Evolutionary conservation across 768 basidiomycete species (phyloP).

Genomic region (Hygrophorus russula): DNA sequence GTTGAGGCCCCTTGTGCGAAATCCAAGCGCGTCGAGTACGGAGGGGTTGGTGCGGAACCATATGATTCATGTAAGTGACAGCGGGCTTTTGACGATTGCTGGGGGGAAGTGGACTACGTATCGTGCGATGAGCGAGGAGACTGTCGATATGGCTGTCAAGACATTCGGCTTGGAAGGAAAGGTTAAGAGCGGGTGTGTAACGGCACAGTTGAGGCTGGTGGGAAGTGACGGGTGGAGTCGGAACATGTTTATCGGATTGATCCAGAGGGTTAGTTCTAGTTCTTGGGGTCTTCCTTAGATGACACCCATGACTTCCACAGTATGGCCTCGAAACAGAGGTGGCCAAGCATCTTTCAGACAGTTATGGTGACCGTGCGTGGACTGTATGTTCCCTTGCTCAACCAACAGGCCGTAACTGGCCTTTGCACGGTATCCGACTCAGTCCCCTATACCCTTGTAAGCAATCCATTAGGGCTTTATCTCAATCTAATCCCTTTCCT

Average conservation of each 20-base stretch:
- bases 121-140: conserved; percentile 91
- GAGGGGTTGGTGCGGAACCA: conserved; percentile 89
- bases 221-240: conserved; percentile 91
- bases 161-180: conserved; percentile 54
- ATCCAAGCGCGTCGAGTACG: conserved; percentile 59
- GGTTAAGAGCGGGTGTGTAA: conserved; percentile 56
- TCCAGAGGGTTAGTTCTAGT: conserved; percentile 60
- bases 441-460: conserved; percentile 65
- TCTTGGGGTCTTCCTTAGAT: not conserved
- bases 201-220: conserved; percentile 70
- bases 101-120: conserved; percentile 99
- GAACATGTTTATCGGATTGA: conserved; percentile 94
- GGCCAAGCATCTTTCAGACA: conserved; percentile 85
- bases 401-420: conserved; percentile 72
- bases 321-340: conserved; percentile 88
- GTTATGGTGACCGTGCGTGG: conserved; percentile 96
- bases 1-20: conserved; percentile 78
- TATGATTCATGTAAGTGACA: conserved; percentile 73
- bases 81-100: conserved; percentile 85
- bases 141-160: conserved; percentile 78
- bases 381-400: conserved; percentile 75
- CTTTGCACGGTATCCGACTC: conserved; percentile 74
- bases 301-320: conserved; percentile 23
- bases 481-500: not conserved
- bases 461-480: conserved; percentile 11